Evolutionary conservation across 2,329 filamentous ascomycete genomes (phyloP).

Genomic region (Thielaviopsis ethacetica): DNA sequence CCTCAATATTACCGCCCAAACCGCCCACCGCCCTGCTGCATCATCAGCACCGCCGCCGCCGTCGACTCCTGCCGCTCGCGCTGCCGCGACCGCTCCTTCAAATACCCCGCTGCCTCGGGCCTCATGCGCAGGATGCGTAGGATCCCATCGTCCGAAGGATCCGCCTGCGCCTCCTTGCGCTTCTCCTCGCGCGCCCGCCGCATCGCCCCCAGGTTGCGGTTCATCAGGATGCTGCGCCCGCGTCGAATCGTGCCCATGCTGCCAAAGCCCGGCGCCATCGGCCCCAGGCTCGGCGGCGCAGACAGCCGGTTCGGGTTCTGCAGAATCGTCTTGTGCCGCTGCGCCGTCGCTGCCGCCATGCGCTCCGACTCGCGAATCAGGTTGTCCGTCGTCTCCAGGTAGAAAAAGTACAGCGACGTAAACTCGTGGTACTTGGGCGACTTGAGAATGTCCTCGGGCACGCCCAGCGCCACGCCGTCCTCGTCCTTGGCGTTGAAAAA

Average conservation of each 20-base stretch:
- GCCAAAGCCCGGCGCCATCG: constrained; percentile 44
- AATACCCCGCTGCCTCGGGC: constrained; percentile 71
- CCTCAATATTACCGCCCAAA: constrained; percentile 25
- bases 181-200: constrained; percentile 91
- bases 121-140: constrained; percentile 87
- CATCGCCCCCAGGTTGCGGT: constrained; percentile 90
- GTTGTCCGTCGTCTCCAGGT: constrained; percentile 82
- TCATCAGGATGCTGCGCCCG: constrained; percentile 78
- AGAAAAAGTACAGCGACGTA: constrained; percentile 94
- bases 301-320: constrained; percentile 48
- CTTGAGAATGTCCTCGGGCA: constrained; percentile 81
- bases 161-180: constrained; percentile 84
- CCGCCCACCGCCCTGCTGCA: constrained; percentile 58
- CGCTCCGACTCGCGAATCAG: constrained; percentile 89
- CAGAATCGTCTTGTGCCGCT: constrained; percentile 55
- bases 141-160: constrained; percentile 97
- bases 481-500: constrained; percentile 95
- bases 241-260: constrained; percentile 51
- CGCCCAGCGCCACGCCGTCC: constrained; percentile 65
- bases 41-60: constrained; percentile 84
- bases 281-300: constrained; percentile 37
- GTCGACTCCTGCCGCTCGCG: constrained; percentile 85
- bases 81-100: constrained; percentile 80
- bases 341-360: constrained; percentile 77
- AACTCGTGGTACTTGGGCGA: constrained; percentile 98